phyloP scores from a whole-genome alignment of 1,139 yeast species.

The Pichia sp. region DNA sequence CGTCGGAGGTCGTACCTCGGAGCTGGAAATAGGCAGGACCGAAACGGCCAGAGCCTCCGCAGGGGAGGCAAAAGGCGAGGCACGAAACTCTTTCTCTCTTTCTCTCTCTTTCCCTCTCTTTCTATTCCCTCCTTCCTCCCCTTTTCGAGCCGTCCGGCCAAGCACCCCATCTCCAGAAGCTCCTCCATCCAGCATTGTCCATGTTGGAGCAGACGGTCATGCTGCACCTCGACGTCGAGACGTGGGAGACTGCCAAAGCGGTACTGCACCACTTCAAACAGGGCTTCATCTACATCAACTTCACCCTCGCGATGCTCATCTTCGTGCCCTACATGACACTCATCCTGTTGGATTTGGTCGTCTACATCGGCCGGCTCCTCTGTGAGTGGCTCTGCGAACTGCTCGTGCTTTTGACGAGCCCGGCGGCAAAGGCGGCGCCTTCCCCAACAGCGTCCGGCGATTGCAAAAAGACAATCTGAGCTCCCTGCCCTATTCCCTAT shows the following conservation, averaged over 20 bases:
- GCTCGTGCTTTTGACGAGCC: neutral
- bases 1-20: too few relatives aligned
- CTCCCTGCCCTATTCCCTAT: neutral
- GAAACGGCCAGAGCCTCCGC: too few relatives aligned
- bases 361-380: conserved; percentile 23
- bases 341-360: conserved; percentile 23
- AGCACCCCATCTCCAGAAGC: too few relatives aligned
- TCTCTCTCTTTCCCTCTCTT: too few relatives aligned
- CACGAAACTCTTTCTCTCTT: too few relatives aligned
- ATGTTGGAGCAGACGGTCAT: neutral
- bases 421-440: neutral
- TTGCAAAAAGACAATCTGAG: neutral
- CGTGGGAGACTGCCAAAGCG: neutral
- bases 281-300: conserved; percentile 24
- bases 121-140: too few relatives aligned
- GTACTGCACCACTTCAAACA: conserved; percentile 15
- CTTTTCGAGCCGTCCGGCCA: too few relatives aligned
- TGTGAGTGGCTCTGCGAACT: conserved; percentile 6
- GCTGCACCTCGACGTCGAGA: neutral
- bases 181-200: neutral
- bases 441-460: neutral
- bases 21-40: too few relatives aligned
- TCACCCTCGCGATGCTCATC: conserved; percentile 14
- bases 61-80: too few relatives aligned
- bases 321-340: conserved; percentile 24